Percentiles rank a stretch among this genome's conserved stretches.
Evolutionary conservation across 352 stramenopile species (phyloP).

Genomic region (Globisporangium spinosum): DNA sequence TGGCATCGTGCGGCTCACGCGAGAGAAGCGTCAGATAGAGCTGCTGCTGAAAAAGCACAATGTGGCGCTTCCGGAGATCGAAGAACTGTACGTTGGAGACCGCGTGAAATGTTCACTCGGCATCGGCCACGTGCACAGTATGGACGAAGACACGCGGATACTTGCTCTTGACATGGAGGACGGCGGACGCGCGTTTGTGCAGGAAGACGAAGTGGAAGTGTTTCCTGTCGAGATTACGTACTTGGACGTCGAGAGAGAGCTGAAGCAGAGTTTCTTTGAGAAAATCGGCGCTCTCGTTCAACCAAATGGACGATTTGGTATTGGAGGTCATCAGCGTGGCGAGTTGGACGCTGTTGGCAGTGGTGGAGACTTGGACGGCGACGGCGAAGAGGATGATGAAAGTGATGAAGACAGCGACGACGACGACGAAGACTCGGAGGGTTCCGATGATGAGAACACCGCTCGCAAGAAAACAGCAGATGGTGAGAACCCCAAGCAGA

Average conservation of each 20-base stretch:
- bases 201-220: slow-evolving; percentile 57
- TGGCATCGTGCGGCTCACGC: slow-evolving; percentile 47
- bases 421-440: slow-evolving; percentile 18
- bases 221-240: slow-evolving; percentile 52
- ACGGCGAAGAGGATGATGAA: slow-evolving; percentile 25
- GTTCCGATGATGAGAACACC: not conserved
- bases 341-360: slow-evolving; percentile 21
- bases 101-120: slow-evolving; percentile 49
- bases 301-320: slow-evolving; percentile 41
- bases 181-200: slow-evolving; percentile 43
- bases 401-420: slow-evolving; percentile 30
- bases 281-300: slow-evolving; percentile 59
- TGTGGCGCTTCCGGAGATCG: slow-evolving; percentile 47
- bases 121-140: slow-evolving; percentile 31
- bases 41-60: slow-evolving; percentile 37
- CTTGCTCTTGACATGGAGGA: slow-evolving; percentile 43
- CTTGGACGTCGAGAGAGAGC: slow-evolving; percentile 41
- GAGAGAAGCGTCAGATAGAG: slow-evolving; percentile 63
- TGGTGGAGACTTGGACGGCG: slow-evolving; percentile 26
- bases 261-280: slow-evolving; percentile 69
- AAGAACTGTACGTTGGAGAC: slow-evolving; percentile 63
- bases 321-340: slow-evolving; percentile 12
- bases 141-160: slow-evolving; percentile 41
- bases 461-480: not conserved
- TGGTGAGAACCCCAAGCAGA: slow-evolving; percentile 23